Evolutionary conservation across 192 early-diverging fungal species (phyloP).

Genomic region (Linnemannia elongata): DNA sequence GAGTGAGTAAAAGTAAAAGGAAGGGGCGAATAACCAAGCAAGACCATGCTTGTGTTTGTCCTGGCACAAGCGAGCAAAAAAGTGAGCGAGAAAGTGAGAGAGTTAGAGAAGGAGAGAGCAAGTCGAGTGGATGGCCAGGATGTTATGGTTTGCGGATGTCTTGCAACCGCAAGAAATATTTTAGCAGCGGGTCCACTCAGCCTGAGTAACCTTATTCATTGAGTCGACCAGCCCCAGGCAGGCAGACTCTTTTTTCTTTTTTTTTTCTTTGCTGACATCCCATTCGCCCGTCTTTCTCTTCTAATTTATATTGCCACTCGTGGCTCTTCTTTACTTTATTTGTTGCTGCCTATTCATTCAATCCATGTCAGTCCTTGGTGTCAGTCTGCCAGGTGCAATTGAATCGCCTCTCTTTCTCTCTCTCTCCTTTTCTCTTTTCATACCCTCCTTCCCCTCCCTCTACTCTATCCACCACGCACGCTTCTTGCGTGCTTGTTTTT

Average conservation of each 20-base stretch:
- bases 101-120: too few relatives aligned
- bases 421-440: neutral
- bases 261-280: neutral
- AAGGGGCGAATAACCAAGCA: neutral
- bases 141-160: constrained; percentile 7
- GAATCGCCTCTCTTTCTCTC: neutral
- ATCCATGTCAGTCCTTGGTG: neutral
- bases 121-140: neutral
- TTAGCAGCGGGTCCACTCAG: neutral
- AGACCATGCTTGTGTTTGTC: neutral
- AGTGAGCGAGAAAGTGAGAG: neutral
- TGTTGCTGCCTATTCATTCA: too few relatives aligned
- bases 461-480: neutral
- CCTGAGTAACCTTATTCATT: neutral
- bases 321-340: neutral
- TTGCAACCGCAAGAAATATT: neutral
- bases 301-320: neutral
- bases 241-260: neutral
- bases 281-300: neutral
- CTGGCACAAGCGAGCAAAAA: neutral
- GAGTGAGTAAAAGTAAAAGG: neutral
- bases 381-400: neutral
- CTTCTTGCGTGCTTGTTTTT: neutral
- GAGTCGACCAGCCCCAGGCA: neutral
- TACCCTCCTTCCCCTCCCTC: neutral